A percentile compares a stretch with the other conserved stretches of the same genome.
Evolutionary conservation across 768 basidiomycete species (phyloP).

Genomic region (Hericium rajendrae): DNA sequence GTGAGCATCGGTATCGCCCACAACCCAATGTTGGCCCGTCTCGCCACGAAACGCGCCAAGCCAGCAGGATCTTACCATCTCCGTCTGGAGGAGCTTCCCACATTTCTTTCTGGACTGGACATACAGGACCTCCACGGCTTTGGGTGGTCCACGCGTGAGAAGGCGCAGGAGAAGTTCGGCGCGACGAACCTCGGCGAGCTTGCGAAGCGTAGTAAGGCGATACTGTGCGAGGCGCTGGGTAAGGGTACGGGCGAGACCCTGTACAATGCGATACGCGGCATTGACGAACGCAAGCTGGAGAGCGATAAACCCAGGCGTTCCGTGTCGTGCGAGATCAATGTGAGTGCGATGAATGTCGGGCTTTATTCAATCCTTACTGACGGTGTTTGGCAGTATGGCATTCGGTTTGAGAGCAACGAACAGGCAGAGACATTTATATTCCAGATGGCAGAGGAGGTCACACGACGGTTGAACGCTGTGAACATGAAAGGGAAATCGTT

Average conservation of each 20-base stretch:
- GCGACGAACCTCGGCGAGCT: slow-evolving; percentile 63
- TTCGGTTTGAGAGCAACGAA: slow-evolving; percentile 77
- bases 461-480: slow-evolving; percentile 57
- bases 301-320: slow-evolving; percentile 82
- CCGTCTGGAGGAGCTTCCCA: slow-evolving; percentile 36
- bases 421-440: slow-evolving; percentile 74
- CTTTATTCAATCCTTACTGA: slow-evolving; percentile 4
- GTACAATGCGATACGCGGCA: slow-evolving; percentile 74
- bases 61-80: slow-evolving; percentile 84
- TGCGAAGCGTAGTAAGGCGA: slow-evolving; percentile 47
- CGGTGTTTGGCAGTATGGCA: slow-evolving; percentile 64
- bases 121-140: slow-evolving; percentile 85
- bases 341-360: slow-evolving; percentile 29
- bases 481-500: slow-evolving; percentile 64
- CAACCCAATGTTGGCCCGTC: slow-evolving; percentile 86
- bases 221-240: slow-evolving; percentile 67
- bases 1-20: slow-evolving; percentile 89
- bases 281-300: slow-evolving; percentile 74
- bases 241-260: slow-evolving; percentile 76
- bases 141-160: slow-evolving; percentile 64
- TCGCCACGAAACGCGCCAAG: slow-evolving; percentile 87
- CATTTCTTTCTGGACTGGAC: slow-evolving; percentile 55
- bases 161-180: slow-evolving; percentile 74
- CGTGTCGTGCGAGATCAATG: slow-evolving; percentile 92
- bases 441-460: slow-evolving; percentile 71